phyloP scores from a whole-genome alignment of 306 rosid genomes.

The Quercus glauca region DNA sequence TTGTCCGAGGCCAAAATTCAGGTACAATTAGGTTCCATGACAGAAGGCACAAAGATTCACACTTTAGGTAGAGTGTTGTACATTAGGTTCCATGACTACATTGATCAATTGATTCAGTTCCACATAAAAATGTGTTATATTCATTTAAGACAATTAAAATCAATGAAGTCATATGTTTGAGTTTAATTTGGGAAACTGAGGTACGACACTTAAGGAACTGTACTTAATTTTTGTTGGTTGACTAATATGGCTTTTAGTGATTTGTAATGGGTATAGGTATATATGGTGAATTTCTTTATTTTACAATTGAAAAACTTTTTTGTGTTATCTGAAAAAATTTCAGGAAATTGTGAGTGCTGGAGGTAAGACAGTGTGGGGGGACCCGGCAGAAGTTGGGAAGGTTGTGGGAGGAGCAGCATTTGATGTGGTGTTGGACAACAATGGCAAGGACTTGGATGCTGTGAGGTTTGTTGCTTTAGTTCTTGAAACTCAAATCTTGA shows the following conservation, averaged over 20 bases:
- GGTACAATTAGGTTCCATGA: no score
- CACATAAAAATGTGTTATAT: no score
- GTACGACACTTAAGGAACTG: no score
- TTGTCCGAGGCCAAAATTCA: background rate
- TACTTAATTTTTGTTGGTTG: no score
- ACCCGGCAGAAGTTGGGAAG: slow-evolving; percentile 67
- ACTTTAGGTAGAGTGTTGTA: no score
- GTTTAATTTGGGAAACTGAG: no score
- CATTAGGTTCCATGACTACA: no score
- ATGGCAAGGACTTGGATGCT: slow-evolving; percentile 87
- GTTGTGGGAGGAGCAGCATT: slow-evolving; percentile 61
- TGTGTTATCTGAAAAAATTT: slow-evolving; percentile 10
- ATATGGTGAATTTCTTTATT: background rate
- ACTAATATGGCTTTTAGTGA: background rate
- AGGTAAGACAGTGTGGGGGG: slow-evolving; percentile 83
- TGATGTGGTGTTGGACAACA: slow-evolving; percentile 93
- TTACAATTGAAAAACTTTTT: background rate
- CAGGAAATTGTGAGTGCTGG: slow-evolving; percentile 90
- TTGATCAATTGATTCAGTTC: no score
- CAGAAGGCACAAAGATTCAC: no score
- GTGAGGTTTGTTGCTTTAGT: slow-evolving; percentile 50
- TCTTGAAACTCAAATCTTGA: slow-evolving; percentile 1
- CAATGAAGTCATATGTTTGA: no score
- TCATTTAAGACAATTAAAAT: no score
- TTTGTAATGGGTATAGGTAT: slow-evolving; percentile 8